Evolutionary conservation across 2,329 filamentous ascomycete genomes (phyloP), one percentile per base, ranked within the genome.

Genomic region (Sphaceloma murrayae): DNA sequence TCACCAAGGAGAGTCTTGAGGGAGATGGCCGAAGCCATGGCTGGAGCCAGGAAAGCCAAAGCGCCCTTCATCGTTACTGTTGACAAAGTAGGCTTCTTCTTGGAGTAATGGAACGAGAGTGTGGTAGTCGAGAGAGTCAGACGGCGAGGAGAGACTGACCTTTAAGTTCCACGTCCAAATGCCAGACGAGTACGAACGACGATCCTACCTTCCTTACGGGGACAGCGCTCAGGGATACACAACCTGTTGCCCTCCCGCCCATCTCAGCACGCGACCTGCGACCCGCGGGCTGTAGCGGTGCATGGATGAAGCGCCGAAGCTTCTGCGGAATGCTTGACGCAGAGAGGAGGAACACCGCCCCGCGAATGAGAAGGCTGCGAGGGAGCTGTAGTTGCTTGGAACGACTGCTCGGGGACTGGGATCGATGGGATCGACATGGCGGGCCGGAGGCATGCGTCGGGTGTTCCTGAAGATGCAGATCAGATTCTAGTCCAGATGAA

Each of bases 11-110:
- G 40, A 14, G 27, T 21, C 40, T 43, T 43, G 27, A 43, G 30
- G 7, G 40, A 43, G 11, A 45, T 34, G 34, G 42, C 46, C 9
- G 9, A 32, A 10, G 43, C 43, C 36, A 38, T 29, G 21, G 36
- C 43, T 19, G 46, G 46, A 27, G 44, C 34, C 8, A 48, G 18
- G 27, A 43, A 16, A 34, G 40, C 30, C 27, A 43, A 33, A 33
- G 29, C 40, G 18, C 17, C 40, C 40, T 43, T 43, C 40, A 43
- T 43, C 40, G 40, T 43, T 16, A 29, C 13, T 10, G 11, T 7
- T 7, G 24, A 27, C 24, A 7, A 11, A n/a, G n/a, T n/a, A n/a
- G n/a, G n/a, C n/a, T n/a, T n/a, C n/a, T n/a, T n/a, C n/a, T n/a
- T n/a, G n/a, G n/a, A n/a, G n/a, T n/a, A n/a, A n/a, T n/a, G n/a